A percentile compares a stretch with the other conserved stretches of the same genome.
These are phyloP conservation scores for Wallacemonas rigidus DNA, from an alignment of 208 protist species.

Conservation along the genomic window DNA sequence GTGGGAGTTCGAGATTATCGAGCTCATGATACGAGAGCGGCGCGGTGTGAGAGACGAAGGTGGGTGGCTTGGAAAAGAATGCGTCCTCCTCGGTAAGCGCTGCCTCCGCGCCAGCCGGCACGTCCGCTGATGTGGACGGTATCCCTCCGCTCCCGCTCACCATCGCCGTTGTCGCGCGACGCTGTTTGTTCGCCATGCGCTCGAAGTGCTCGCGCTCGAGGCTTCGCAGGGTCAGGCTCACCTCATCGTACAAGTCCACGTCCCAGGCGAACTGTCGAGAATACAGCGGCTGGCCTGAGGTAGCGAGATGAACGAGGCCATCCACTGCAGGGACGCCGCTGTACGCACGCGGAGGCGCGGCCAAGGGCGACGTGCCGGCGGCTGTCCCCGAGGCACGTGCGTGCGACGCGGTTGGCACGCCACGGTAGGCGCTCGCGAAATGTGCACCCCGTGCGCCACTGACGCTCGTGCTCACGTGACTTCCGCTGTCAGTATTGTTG, in stretches of 20 bases:
- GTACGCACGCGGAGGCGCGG: not conserved
- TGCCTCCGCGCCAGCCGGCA: not conserved
- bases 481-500: too few species aligned
- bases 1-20: conserved; percentile 28
- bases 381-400: not conserved
- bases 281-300: not conserved
- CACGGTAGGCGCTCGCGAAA: too few species aligned
- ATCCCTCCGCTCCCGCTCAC: not conserved
- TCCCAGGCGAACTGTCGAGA: conserved; percentile 31
- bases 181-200: conserved; percentile 14
- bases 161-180: not conserved
- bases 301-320: conserved; percentile 6
- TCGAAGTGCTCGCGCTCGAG: conserved; percentile 20
- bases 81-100: conserved; percentile 9
- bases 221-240: conserved; percentile 23
- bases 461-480: too few species aligned
- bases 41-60: conserved; percentile 4
- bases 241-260: conserved; percentile 47
- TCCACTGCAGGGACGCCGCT: not conserved
- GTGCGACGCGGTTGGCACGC: not conserved
- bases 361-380: not conserved
- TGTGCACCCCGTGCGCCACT: too few species aligned
- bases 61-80: conserved; percentile 11
- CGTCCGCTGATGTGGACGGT: too few species aligned
- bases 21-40: conserved; percentile 14